These are phyloP conservation scores for Pecoramyces ruminantium DNA, from an alignment of 192 early-diverging fungal species.

Conservation along the genomic window DNA sequence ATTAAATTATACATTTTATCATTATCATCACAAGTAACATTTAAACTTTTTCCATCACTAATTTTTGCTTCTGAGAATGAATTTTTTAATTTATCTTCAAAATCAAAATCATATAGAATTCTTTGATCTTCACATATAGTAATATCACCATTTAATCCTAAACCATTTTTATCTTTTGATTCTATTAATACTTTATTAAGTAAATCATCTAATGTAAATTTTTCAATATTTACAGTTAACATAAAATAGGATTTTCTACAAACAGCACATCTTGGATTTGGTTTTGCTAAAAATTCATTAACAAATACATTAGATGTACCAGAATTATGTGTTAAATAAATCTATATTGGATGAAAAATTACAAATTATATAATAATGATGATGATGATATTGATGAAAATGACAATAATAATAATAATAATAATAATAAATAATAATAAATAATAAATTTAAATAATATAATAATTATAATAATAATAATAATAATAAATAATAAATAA, in stretches of 20 bases:
- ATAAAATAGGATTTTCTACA: slow-evolving; percentile 49
- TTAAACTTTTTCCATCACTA: neutral
- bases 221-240: slow-evolving; percentile 33
- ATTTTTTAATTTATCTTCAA: neutral
- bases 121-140: slow-evolving; percentile 43
- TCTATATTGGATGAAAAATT: too few relatives aligned
- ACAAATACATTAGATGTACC: slow-evolving; percentile 38
- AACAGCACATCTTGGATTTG: slow-evolving; percentile 60
- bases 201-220: slow-evolving; percentile 50
- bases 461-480: neutral
- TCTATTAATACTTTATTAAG: slow-evolving; percentile 25
- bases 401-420: too few relatives aligned
- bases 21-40: neutral
- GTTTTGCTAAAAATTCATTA: slow-evolving; percentile 38
- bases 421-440: too few relatives aligned
- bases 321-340: slow-evolving; percentile 41
- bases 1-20: neutral
- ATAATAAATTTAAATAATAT: neutral
- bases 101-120: neutral
- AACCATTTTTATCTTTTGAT: slow-evolving; percentile 7
- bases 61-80: neutral
- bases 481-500: neutral
- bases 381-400: too few relatives aligned
- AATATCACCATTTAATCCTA: slow-evolving; percentile 53
- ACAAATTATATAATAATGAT: too few relatives aligned